These are phyloP conservation scores for Colletotrichum lini DNA, from an alignment of 2,329 filamentous ascomycete genomes.

Conservation along the genomic window DNA sequence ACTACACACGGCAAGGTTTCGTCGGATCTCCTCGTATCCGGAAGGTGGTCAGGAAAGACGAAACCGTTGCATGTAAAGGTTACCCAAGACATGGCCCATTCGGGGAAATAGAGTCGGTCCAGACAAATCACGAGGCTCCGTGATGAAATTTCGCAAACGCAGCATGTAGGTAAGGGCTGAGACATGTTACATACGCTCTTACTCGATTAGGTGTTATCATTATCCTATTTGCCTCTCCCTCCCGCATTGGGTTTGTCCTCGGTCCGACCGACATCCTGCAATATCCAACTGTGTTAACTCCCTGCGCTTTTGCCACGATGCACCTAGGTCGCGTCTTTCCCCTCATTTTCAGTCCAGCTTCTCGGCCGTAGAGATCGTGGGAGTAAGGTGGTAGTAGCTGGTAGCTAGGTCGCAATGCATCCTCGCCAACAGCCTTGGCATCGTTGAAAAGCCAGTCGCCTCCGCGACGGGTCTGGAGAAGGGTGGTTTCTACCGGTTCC, in stretches of 20 bases:
- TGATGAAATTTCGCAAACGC: conserved; percentile 39
- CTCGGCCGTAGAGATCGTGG: conserved; percentile 28
- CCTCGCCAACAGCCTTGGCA: conserved; percentile 19
- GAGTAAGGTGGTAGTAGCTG: conserved; percentile 2
- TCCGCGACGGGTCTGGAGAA: background rate
- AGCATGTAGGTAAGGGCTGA: conserved; percentile 9
- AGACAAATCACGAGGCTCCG: conserved; percentile 16
- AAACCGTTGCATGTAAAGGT: conserved; percentile 3
- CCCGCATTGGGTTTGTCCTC: too few relatives aligned
- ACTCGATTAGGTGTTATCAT: conserved; percentile 37
- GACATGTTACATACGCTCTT: conserved; percentile 16
- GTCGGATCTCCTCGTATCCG: conserved; percentile 22
- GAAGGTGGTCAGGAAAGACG: conserved; percentile 3
- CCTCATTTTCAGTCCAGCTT: conserved; percentile 13
- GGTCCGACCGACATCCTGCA: background rate
- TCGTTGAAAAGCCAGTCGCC: background rate
- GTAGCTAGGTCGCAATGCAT: conserved; percentile 12
- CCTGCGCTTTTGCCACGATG: conserved; percentile 25
- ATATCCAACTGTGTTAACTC: background rate
- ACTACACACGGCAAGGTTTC: conserved; percentile 6
- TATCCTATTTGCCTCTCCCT: conserved; percentile 3
- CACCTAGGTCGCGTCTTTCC: background rate
- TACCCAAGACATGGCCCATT: conserved; percentile 21
- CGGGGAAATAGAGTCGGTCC: conserved; percentile 11
- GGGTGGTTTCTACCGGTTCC: conserved; percentile 6